Evolutionary conservation across 106 monocot genomes (phyloP).

Genomic region (Xerophyta viscosa): DNA sequence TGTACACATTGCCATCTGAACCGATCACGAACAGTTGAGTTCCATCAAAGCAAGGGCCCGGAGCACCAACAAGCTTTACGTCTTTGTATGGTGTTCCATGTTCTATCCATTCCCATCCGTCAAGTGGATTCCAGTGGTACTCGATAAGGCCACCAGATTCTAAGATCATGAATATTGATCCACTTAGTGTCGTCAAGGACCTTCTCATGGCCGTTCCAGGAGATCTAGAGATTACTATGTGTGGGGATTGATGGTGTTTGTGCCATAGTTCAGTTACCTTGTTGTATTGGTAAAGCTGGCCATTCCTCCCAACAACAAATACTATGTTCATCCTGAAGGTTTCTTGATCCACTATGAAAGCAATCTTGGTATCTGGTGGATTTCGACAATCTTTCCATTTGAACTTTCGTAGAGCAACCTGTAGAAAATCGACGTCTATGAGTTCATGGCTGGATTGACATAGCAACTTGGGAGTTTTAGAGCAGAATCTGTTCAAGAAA

Average conservation of each 20-base stretch:
- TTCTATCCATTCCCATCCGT: conserved; percentile 94
- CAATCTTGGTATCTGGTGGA: conserved; percentile 59
- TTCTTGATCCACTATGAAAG: conserved; percentile 78
- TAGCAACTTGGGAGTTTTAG: too few species aligned
- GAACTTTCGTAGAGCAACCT: conserved; percentile 68
- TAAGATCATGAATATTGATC: conserved; percentile 76
- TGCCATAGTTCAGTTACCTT: conserved; percentile 79
- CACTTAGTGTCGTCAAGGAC: conserved; percentile 35
- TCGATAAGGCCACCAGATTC: conserved; percentile 70
- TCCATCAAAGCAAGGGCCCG: conserved; percentile 58
- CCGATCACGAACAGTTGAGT: conserved; percentile 62
- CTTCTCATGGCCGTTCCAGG: conserved; percentile 69
- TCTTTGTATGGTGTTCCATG: conserved; percentile 66
- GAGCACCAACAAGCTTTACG: conserved; percentile 41
- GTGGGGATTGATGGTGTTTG: conserved; percentile 73
- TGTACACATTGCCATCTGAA: conserved; percentile 67
- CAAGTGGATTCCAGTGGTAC: conserved; percentile 53
- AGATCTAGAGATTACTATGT: conserved; percentile 54
- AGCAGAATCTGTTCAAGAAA: too few species aligned
- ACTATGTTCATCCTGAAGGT: conserved; percentile 60
- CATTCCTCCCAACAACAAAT: conserved; percentile 58
- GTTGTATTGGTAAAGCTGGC: conserved; percentile 84
- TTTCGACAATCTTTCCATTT: conserved; percentile 85
- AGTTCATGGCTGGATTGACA: too few species aligned
- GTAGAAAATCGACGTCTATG: too few species aligned